A percentile compares a stretch with the other conserved stretches of the same genome.
Conservation (phyloP, 108 stramenopile species). For the Conticribra guillardii region DNA sequence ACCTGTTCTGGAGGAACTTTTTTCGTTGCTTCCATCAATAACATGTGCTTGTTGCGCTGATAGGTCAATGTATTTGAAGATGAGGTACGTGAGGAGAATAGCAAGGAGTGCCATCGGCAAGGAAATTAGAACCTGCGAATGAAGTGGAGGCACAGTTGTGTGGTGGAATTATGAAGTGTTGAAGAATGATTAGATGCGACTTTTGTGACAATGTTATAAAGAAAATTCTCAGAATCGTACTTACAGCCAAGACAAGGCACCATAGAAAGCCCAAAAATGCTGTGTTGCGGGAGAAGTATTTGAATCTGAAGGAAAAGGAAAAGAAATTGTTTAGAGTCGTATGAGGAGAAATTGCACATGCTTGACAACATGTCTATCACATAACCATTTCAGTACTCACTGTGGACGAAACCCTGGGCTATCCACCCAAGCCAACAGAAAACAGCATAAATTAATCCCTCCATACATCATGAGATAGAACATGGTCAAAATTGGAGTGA, state of each 20-base stretch:
- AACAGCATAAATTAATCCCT: constrained; percentile 78
- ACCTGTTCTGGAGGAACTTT: constrained; percentile 5
- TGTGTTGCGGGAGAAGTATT: constrained; percentile 25
- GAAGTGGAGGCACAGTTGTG: not conserved
- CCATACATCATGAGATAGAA: constrained; percentile 83
- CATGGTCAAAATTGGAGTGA: constrained; percentile 78
- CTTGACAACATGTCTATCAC: too few relatives aligned
- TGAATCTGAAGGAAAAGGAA: constrained; percentile 9
- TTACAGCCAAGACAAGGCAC: constrained; percentile 56
- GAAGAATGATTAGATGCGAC: too few relatives aligned
- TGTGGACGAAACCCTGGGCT: constrained; percentile 79
- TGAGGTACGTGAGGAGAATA: not conserved
- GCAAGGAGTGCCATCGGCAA: constrained; percentile 21
- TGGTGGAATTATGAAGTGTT: constrained; percentile 22
- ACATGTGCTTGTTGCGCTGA: constrained; percentile 5
- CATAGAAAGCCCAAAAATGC: constrained; percentile 62
- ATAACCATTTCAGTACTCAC: too few relatives aligned
- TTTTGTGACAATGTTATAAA: too few relatives aligned
- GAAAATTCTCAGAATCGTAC: too few relatives aligned
- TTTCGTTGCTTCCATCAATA: constrained; percentile 50
- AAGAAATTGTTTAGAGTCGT: too few relatives aligned
- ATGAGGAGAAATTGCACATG: not conserved
- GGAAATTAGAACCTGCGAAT: constrained; percentile 12
- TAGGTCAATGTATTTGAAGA: constrained; percentile 20
- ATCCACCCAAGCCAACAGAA: constrained; percentile 58